Conservation (phyloP, 345 rosid genomes). For the Physaria fendleri region DNA sequence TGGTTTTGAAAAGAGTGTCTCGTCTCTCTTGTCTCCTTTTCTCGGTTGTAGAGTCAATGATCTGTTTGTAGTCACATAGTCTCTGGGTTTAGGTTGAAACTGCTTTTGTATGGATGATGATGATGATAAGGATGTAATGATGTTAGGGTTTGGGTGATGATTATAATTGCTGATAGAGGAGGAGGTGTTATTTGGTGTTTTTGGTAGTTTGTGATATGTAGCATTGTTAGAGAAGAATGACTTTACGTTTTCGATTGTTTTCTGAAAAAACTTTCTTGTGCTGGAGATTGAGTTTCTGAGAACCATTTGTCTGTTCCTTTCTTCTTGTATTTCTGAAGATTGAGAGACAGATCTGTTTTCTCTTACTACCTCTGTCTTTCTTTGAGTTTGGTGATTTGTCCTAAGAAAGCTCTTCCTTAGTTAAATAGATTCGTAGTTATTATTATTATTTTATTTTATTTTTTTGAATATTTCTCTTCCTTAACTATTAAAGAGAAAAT, state of each 20-base stretch:
- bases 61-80: constrained; percentile 11
- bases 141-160: constrained; percentile 1
- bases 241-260: constrained; percentile 44
- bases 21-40: constrained; percentile 21
- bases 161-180: constrained; percentile 22
- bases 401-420: neutral
- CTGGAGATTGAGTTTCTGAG: constrained; percentile 48
- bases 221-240: constrained; percentile 41
- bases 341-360: constrained; percentile 7
- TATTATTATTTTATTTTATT: too few relatives aligned
- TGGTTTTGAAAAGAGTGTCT: constrained; percentile 18
- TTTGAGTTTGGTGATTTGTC: constrained; percentile 27
- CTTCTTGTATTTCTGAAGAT: neutral
- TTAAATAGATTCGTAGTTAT: too few relatives aligned
- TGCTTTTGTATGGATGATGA: constrained; percentile 5
- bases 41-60: neutral
- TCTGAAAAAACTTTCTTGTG: constrained; percentile 57
- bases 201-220: constrained; percentile 53
- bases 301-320: constrained; percentile 32
- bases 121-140: constrained; percentile 12
- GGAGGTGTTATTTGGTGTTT: constrained; percentile 29
- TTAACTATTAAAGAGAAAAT: too few relatives aligned
- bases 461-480: too few relatives aligned
- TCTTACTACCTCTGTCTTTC: neutral
- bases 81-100: constrained; percentile 23